Base-by-base conservation (phyloP, 768 basidiomycete species). In the Pleurotus ostreatus region DNA sequence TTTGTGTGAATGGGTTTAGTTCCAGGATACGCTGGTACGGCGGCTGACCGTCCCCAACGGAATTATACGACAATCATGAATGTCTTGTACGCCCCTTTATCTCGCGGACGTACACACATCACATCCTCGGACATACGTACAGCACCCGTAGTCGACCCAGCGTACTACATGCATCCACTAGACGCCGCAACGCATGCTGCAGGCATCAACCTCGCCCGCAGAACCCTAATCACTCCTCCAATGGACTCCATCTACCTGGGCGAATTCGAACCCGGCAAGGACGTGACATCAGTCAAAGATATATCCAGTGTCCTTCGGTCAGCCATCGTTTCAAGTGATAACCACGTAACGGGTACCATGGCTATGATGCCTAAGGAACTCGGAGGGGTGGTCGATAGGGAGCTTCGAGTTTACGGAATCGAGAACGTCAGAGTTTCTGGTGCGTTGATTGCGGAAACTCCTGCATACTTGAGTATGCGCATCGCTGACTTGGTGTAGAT, bases 81-180 rank as follows among this genome's bases (percentile, higher is more conserved):
- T 11, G 66, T 73, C 13, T 55, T 71, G 5, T 69, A 69, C 46
- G 63, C 61, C 13, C 77, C 77, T 0, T 66, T 76, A 49, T 75
- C 77, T 23, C 72, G 79, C 22, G 81, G 81, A 15, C 68, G 70
- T 5, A 71, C 80, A 20, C 71, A 77, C 46, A 77, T 82, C 58
- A 73, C 67, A 15, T 77, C 77, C 3, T 69, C 73, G 5, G 63
- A 73, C 61, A 68, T 75, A 1, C 73, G 72, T 57, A 63, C 65
- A n/a, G 58, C 69, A 20, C 80, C 83, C 0, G 62, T 66, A 3
- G 79, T 83, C 58, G 76, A 84, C 62, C 80, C 82, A 0, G 75
- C 76, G 41, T 83, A 75, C 56, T 71, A 72, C 59, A 53, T 66
- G 0, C 70, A 72, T 51, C 66, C 69, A 1, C 46, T 69, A 12